Conservation (phyloP, 1,139 yeast species). For the Pneumocystis jirovecii region DNA sequence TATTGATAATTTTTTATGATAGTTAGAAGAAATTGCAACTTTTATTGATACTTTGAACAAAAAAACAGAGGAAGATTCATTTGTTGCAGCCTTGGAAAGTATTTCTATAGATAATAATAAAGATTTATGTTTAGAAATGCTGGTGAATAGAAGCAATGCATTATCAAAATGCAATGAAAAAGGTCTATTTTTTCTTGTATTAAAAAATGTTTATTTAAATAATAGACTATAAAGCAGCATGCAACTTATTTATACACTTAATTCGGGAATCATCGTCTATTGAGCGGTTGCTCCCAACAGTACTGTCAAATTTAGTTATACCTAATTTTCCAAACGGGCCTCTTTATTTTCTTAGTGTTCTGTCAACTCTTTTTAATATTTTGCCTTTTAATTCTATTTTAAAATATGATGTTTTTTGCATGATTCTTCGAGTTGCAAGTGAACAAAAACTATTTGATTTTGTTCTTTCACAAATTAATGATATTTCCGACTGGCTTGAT, state of each 20-base stretch:
- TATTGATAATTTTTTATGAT: constrained; percentile 2
- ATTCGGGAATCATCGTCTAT: constrained; percentile 23
- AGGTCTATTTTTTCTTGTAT: constrained; percentile 7
- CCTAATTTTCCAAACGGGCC: constrained; percentile 17
- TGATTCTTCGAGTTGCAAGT: constrained; percentile 25
- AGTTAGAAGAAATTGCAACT: constrained; percentile 23
- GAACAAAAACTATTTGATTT: constrained; percentile 23
- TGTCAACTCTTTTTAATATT: constrained; percentile 30
- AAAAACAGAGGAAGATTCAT: constrained; percentile 17
- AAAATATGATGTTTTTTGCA: constrained; percentile 23
- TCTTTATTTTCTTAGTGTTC: constrained; percentile 24
- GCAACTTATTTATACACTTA: constrained; percentile 27
- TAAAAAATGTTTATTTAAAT: neutral
- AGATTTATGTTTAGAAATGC: constrained; percentile 22
- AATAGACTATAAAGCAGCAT: constrained; percentile 29
- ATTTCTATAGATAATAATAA: constrained; percentile 18
- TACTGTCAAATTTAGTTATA: constrained; percentile 21
- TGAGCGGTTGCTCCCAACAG: constrained; percentile 22
- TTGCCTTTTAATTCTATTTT: constrained; percentile 22
- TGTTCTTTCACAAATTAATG: constrained; percentile 26
- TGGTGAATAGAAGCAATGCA: constrained; percentile 23
- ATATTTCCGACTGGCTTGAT: constrained; percentile 27
- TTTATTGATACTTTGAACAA: constrained; percentile 26
- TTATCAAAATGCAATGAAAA: constrained; percentile 25
- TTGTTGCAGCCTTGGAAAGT: constrained; percentile 15